Evolutionary conservation across 2,329 filamentous ascomycete genomes (phyloP), one percentile per base, ranked within the genome.

Genomic region (Colletotrichum eremochloae): DNA sequence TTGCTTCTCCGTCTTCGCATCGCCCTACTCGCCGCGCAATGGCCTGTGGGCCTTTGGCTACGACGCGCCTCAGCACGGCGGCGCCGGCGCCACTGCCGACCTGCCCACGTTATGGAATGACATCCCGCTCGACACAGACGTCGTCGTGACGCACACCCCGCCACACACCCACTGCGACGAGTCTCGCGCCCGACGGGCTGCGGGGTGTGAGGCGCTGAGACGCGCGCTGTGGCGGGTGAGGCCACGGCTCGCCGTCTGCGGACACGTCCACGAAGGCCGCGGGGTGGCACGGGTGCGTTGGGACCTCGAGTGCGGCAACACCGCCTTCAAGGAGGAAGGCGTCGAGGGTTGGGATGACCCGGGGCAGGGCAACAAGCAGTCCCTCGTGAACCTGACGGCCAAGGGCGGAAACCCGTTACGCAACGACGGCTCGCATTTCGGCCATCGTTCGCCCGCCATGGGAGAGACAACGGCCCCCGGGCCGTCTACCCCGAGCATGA

Each of bases 131-230:
- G 85, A 89, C 62, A 84, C 86, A 0, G 92, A 94, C 77, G 84
- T 95, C 52, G 83, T 94, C 1, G 83, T 95, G 38, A 94, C 92
- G 2, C 92, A 95, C 78, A 92, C 91, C 0, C 93, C 93, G 15
- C 87, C 92, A 0, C 84, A 83, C 72, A 85, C 82, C 1, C 88
- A 92, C 77, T 85, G 88, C 73, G 92, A 94, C 75, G 83, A 85
- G 75, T 75, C 74, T 3, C 78, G 79, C 5, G 78, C 78, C 15
- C 78, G 81, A 14, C 79, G 80, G 46, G 79, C 82, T 3, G 81
- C 82, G 33, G 93, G 93, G 2, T 95, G 92, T 76, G 86, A 89
- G 75, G 85, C 83, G 18, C 84, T 95, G 18, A 81, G 86, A 11
- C 82, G 84, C 63, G 85, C 86, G 0, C 81, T 94, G 33, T 89